Base-by-base conservation (phyloP, 371 early-diverging fungal genomes). In the Mortierella polycephala region DNA sequence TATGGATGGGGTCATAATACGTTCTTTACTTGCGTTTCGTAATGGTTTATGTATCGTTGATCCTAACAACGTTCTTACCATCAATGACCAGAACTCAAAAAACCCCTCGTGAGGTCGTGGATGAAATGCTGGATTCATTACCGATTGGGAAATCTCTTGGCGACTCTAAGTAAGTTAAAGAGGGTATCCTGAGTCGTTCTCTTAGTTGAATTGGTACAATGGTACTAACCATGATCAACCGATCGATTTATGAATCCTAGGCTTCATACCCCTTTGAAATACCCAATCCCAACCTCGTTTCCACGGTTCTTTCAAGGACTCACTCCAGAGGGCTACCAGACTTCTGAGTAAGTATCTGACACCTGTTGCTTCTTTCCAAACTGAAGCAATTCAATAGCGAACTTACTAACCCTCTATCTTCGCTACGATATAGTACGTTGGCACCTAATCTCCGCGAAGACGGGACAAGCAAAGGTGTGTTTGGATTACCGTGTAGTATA, bases 81-180 rank as follows among this genome's bases (percentile, higher is more conserved):
- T 49, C 23, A 11, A 39, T 7, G 11, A 46, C 40, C 42, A 73
- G 80, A 44, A 79, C 69, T 1, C 80, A 62, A 63, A 56, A 59
- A 7, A 57, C 80, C 0, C 80, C 80, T 1, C 54, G 60, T 7
- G 80, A 73, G 18, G 54, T 79, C 21, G 63, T 79, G 40, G 80
- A 79, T 39, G 67, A 69, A n/a, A 51, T 79, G 59, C 30, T 79
- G 13, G 64, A 69, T 49, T 53, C 73, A 1, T 41, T 79, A 18
- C 74, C 73, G 2, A 69, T 79, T 21, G 74, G 74, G 16, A 79
- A 79, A 47, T 79, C 74, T 2, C 53, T 79, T 21, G 74, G 80
- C 11, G 73, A 73, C 20, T 60, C 42, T 7, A 75, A 50, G 75
- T 75, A 69, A 5, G 62, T 4, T 30, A 30, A 30, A 30, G 30